Percentiles rank a stretch among this genome's conserved stretches.
These are phyloP conservation scores for Cryphonectria parasitica DNA, from an alignment of 2,329 filamentous ascomycete genomes.

Conservation along the genomic window DNA sequence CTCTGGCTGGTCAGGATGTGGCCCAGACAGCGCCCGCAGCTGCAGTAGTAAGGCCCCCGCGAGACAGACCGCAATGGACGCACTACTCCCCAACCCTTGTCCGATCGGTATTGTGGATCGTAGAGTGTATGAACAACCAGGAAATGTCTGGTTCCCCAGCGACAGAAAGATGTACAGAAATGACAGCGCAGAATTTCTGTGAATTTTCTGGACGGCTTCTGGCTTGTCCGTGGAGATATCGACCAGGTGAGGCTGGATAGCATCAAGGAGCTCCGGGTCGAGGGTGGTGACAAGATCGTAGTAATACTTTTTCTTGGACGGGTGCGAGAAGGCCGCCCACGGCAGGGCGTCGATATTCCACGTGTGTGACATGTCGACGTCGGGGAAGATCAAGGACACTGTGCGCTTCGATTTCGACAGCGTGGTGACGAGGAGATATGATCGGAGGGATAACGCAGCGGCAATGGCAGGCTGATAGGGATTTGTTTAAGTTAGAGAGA, in stretches of 20 bases:
- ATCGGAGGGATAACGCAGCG: constrained; percentile 90
- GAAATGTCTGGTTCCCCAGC: constrained; percentile 76
- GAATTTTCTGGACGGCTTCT: constrained; percentile 78
- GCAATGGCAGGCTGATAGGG: constrained; percentile 78
- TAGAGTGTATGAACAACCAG: constrained; percentile 84
- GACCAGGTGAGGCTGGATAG: constrained; percentile 78
- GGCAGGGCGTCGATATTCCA: constrained; percentile 94
- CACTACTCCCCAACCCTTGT: constrained; percentile 89
- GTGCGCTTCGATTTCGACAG: constrained; percentile 90
- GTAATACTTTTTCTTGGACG: constrained; percentile 91
- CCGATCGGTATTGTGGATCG: constrained; percentile 93
- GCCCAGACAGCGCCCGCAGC: constrained; percentile 83
- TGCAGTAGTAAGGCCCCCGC: constrained; percentile 84
- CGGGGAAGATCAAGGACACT: constrained; percentile 85
- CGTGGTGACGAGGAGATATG: constrained; percentile 93
- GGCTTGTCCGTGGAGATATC: constrained; percentile 69
- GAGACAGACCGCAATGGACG: constrained; percentile 90
- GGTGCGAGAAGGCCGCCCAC: constrained; percentile 79
- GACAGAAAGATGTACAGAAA: constrained; percentile 95
- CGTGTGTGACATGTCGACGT: constrained; percentile 85
- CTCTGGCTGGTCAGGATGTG: constrained; percentile 86
- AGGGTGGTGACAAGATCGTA: constrained; percentile 86
- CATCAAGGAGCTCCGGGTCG: constrained; percentile 79
- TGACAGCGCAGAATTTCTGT: constrained; percentile 77
- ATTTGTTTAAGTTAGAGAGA: constrained; percentile 26